These are phyloP conservation scores for Penicillium psychrofluorescens DNA, from an alignment of 495 filamentous ascomycete genomes.

Conservation along the genomic window DNA sequence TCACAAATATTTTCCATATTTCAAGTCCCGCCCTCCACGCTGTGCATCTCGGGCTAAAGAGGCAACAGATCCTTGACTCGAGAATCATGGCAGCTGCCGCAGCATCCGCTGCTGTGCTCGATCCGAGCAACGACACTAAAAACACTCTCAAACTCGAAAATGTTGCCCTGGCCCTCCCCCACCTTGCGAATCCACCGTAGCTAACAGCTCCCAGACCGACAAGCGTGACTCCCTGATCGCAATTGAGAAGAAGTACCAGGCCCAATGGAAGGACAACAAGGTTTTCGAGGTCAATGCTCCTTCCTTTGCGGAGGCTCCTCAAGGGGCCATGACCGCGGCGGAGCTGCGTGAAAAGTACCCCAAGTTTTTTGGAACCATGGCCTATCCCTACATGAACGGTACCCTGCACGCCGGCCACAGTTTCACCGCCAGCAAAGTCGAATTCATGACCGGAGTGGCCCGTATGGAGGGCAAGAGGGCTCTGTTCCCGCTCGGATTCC, in stretches of 20 bases:
- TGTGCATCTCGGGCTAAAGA: constrained; percentile 2
- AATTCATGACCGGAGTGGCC: constrained; percentile 77
- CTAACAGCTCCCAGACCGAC: constrained; percentile 55
- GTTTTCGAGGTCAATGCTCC: constrained; percentile 86
- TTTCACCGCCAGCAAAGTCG: constrained; percentile 84
- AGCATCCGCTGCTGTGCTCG: constrained; percentile 49
- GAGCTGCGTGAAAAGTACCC: constrained; percentile 74
- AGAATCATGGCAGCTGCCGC: constrained; percentile 47
- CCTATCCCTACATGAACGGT: constrained; percentile 96
- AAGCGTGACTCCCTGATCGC: constrained; percentile 84
- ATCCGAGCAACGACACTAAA: constrained; percentile 54
- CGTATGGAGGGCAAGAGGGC: constrained; percentile 84
- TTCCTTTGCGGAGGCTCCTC: constrained; percentile 63
- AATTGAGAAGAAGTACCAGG: constrained; percentile 89
- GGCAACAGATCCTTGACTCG: constrained; percentile 4
- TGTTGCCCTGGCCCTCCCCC: constrained; percentile 35
- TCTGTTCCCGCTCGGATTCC: constrained; percentile 87
- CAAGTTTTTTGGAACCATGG: constrained; percentile 91
- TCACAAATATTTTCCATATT: constrained; percentile 19
- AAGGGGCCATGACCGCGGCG: constrained; percentile 57
- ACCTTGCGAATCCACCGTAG: constrained; percentile 11
- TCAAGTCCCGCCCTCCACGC: constrained; percentile 21
- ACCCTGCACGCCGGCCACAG: constrained; percentile 86
- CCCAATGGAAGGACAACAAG: constrained; percentile 67
- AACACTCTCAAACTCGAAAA: constrained; percentile 72